A percentile compares a stretch with the other conserved stretches of the same genome.
Conservation (phyloP, 1,284 basidiomycete species). For the Malassezia psittaci region DNA sequence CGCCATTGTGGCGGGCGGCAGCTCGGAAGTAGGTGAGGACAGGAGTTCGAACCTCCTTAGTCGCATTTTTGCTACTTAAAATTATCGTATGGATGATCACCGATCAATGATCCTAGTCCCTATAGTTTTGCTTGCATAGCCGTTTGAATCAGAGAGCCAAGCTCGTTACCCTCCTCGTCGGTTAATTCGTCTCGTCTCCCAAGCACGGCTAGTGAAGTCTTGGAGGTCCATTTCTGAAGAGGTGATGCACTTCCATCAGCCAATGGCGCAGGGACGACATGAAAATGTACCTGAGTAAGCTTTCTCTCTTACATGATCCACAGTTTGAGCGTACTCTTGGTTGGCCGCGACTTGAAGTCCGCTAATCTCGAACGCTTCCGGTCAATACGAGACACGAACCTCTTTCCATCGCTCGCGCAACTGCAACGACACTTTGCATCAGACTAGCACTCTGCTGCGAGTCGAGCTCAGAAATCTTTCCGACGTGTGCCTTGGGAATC, state of each 20-base stretch:
- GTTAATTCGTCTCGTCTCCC: conserved; percentile 11
- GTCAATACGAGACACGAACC: conserved; percentile 2
- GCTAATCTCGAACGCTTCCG: conserved; percentile 1
- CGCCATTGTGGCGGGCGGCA: conserved; percentile 9
- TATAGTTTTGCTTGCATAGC: conserved; percentile 1
- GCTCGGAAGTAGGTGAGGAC: conserved; percentile 19
- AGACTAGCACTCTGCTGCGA: neutral
- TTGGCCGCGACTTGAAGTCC: conserved; percentile 14
- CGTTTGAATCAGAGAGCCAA: neutral
- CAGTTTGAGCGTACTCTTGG: conserved; percentile 14
- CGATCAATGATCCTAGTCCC: neutral
- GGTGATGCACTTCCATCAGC: neutral
- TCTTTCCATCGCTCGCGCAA: conserved; percentile 12
- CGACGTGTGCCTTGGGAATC: conserved; percentile 8
- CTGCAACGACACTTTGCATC: conserved; percentile 3
- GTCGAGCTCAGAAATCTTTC: neutral
- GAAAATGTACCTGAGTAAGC: conserved; percentile 14
- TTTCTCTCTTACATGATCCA: conserved; percentile 13
- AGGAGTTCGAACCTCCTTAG: conserved; percentile 21
- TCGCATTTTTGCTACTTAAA: conserved; percentile 13
- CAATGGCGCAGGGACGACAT: conserved; percentile 13
- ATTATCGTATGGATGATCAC: too few species aligned
- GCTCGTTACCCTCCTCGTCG: conserved; percentile 9
- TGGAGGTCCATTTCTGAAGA: conserved; percentile 2
- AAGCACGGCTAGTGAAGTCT: neutral